These are phyloP conservation scores for Shiraia sp. DNA, from an alignment of 2,329 filamentous ascomycete genomes.

Conservation along the genomic window DNA sequence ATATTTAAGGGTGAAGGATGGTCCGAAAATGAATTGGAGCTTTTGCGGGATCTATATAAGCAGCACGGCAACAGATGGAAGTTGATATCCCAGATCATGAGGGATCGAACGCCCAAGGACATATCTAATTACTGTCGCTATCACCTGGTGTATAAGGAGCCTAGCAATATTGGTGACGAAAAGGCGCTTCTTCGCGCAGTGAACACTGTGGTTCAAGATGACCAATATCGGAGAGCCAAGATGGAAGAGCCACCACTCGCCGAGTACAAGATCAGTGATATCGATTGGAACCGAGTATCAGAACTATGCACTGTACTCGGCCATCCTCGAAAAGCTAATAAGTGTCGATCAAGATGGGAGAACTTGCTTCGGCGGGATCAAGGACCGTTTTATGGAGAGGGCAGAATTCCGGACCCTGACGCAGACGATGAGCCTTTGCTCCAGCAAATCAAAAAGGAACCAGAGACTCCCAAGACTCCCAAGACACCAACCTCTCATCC, in stretches of 20 bases:
- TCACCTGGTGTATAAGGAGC: slow-evolving; percentile 63
- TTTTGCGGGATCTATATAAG: slow-evolving; percentile 54
- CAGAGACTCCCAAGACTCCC: slow-evolving; percentile 1
- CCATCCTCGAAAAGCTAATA: no score
- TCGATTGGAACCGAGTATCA: slow-evolving; percentile 69
- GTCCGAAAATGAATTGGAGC: slow-evolving; percentile 62
- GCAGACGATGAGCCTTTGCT: slow-evolving; percentile 2
- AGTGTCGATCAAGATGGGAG: no score
- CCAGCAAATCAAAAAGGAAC: background rate
- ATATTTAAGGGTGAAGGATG: slow-evolving; percentile 67
- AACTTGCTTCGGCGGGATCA: slow-evolving; percentile 69
- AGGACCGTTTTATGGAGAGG: background rate
- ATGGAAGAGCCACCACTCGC: slow-evolving; percentile 26
- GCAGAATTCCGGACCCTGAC: slow-evolving; percentile 1
- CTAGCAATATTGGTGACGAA: slow-evolving; percentile 60
- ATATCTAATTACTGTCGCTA: slow-evolving; percentile 72
- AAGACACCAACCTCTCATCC: slow-evolving; percentile 1
- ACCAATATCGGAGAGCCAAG: slow-evolving; percentile 35
- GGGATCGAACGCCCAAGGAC: slow-evolving; percentile 68
- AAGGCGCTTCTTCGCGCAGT: slow-evolving; percentile 58
- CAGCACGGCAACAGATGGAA: slow-evolving; percentile 63
- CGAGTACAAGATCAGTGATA: slow-evolving; percentile 55
- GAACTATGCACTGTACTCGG: no score
- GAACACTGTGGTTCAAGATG: slow-evolving; percentile 56
- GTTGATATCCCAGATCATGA: slow-evolving; percentile 59